Evolutionary conservation across 176 grass and related monocot genomes (phyloP).

Genomic region (Bromus sterilis): DNA sequence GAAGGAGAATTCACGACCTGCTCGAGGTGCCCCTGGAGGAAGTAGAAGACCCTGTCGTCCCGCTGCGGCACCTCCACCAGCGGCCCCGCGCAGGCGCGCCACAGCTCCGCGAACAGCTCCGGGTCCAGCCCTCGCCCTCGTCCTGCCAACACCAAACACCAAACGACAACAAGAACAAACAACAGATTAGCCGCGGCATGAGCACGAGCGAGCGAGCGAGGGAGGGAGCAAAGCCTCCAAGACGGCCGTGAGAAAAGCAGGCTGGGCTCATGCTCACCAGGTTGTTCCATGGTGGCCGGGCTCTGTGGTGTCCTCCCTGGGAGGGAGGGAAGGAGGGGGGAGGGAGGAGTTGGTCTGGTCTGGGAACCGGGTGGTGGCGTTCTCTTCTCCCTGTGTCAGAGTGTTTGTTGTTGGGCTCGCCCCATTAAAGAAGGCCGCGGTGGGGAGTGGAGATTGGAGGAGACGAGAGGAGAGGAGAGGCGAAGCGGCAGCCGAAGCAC

Average conservation of each 20-base stretch:
- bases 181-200: background rate
- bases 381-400: constrained; percentile 9
- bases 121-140: constrained; percentile 22
- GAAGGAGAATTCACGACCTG: constrained; percentile 30
- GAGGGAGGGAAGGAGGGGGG: background rate
- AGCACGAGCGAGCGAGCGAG: background rate
- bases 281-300: constrained; percentile 17
- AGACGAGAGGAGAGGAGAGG: background rate
- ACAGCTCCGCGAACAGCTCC: constrained; percentile 66
- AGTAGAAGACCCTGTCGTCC: constrained; percentile 82
- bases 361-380: constrained; percentile 24
- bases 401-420: constrained; percentile 33
- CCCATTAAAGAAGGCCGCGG: constrained; percentile 42
- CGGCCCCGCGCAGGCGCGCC: constrained; percentile 88
- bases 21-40: constrained; percentile 96
- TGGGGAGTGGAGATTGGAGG: background rate
- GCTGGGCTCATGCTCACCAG: constrained; percentile 31
- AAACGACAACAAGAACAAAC: background rate
- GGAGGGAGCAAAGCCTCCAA: too few species aligned
- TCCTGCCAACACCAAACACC: background rate
- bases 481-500: background rate
- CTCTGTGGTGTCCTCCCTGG: background rate
- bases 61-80: constrained; percentile 74
- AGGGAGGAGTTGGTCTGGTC: constrained; percentile 5
- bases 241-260: too few species aligned